Percentiles rank a stretch among this genome's conserved stretches.
These are phyloP conservation scores for Apiospora hydei DNA, from an alignment of 2,329 filamentous ascomycete genomes.

Conservation along the genomic window DNA sequence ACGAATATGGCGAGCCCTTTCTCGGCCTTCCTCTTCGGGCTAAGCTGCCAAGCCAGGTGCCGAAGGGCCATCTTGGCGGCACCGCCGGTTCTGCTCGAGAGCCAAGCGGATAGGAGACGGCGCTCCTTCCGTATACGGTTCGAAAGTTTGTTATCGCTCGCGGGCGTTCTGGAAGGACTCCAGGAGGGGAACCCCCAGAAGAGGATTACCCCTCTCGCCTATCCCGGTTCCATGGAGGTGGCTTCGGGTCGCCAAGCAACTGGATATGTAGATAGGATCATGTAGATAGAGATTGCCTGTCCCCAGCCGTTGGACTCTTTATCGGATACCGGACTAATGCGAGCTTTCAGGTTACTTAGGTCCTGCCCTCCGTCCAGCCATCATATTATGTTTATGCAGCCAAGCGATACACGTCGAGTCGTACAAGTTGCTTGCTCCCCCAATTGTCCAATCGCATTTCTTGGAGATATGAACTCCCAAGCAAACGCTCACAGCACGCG, in stretches of 20 bases:
- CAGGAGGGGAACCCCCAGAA: background rate
- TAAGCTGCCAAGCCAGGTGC: slow-evolving; percentile 10
- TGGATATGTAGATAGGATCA: background rate
- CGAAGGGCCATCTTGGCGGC: background rate
- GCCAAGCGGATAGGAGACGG: background rate
- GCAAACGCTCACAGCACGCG: background rate
- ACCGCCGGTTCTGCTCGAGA: background rate
- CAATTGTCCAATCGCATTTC: background rate
- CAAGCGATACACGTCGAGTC: slow-evolving; percentile 7
- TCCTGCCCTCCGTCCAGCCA: too few relatives aligned
- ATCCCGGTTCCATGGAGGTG: background rate
- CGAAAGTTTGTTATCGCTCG: background rate
- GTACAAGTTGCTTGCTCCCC: background rate
- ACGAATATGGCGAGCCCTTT: background rate
- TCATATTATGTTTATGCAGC: background rate
- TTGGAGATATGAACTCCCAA: background rate
- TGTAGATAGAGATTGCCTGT: too few relatives aligned
- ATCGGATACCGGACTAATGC: background rate
- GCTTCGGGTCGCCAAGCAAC: background rate
- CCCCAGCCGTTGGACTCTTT: background rate
- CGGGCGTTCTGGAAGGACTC: background rate
- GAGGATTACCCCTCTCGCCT: background rate
- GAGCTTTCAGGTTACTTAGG: background rate
- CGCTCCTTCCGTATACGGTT: background rate
- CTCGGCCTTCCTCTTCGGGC: slow-evolving; percentile 7